Percentiles rank a stretch among this genome's conserved stretches.
Evolutionary conservation across 345 rosid species (phyloP).

Genomic region (Populus pruinosa): DNA sequence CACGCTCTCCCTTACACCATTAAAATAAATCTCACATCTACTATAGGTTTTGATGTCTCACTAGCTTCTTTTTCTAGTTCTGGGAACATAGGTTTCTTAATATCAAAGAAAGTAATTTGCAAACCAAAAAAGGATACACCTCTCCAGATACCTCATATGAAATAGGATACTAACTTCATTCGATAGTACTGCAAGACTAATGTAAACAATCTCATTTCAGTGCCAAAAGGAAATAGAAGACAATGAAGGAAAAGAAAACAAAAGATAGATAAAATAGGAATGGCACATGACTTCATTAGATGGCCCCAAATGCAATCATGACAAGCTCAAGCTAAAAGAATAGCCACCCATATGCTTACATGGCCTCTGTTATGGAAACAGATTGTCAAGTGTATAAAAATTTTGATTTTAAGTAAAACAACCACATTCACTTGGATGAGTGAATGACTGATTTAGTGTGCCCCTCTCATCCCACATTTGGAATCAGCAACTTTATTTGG

Average conservation of each 20-base stretch:
- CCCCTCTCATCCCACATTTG: constrained; percentile 4
- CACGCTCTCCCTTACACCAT: background rate
- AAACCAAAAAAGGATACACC: background rate
- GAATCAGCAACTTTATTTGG: background rate
- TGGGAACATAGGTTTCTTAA: background rate
- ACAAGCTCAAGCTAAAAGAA: background rate
- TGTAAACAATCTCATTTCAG: background rate
- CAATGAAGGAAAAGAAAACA: background rate
- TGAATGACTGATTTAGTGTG: background rate
- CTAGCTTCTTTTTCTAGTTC: background rate
- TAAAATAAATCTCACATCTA: background rate
- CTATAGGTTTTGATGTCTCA: background rate
- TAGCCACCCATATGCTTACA: background rate
- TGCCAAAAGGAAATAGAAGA: background rate
- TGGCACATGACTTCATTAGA: background rate
- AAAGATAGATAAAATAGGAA: background rate
- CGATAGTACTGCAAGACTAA: background rate
- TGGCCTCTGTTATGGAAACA: background rate
- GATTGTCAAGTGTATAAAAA: background rate
- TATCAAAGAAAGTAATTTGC: background rate
- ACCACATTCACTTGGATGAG: background rate
- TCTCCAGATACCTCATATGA: background rate
- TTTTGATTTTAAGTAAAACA: background rate
- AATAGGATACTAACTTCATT: background rate
- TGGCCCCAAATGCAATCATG: background rate